Percentiles rank a stretch among this genome's conserved stretches.
Evolutionary conservation across 306 rosid genomes (phyloP).

Genomic region (Medicago ruthenica): DNA sequence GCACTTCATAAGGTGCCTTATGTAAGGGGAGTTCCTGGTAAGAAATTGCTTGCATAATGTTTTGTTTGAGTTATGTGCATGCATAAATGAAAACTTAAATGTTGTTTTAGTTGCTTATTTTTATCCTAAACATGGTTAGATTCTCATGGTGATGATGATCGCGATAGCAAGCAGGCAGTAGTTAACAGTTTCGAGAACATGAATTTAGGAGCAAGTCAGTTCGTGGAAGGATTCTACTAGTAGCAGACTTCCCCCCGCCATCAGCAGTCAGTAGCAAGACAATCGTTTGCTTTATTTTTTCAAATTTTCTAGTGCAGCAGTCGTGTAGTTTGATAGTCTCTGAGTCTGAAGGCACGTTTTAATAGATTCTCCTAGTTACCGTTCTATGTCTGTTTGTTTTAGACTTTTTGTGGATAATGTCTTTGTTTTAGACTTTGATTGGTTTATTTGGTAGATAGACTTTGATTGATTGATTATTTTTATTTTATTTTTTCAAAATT

Average conservation of each 20-base stretch:
- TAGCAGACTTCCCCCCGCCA: constrained; percentile 16
- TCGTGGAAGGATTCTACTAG: constrained; percentile 28
- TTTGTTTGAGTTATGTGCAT: neutral
- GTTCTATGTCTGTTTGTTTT: neutral
- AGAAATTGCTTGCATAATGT: constrained; percentile 14
- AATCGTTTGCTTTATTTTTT: constrained; percentile 7
- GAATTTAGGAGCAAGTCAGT: constrained; percentile 35
- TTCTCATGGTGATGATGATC: constrained; percentile 33
- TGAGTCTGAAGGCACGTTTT: constrained; percentile 21
- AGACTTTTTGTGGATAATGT: neutral
- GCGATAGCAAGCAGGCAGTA: constrained; percentile 27
- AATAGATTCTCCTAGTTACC: neutral
- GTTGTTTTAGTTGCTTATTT: constrained; percentile 29
- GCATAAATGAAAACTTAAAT: constrained; percentile 20
- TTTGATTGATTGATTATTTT: neutral
- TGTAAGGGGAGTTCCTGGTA: constrained; percentile 44
- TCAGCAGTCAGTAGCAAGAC: constrained; percentile 15
- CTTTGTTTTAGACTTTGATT: neutral
- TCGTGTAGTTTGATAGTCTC: neutral
- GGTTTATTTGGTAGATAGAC: neutral
- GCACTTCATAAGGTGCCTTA: constrained; percentile 35
- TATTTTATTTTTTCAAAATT: neutral
- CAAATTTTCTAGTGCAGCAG: constrained; percentile 16
- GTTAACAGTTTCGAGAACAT: constrained; percentile 20
- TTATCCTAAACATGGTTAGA: constrained; percentile 33